These are phyloP conservation scores for Trifolium pratense DNA, from an alignment of 306 rosid genomes.

Conservation along the genomic window DNA sequence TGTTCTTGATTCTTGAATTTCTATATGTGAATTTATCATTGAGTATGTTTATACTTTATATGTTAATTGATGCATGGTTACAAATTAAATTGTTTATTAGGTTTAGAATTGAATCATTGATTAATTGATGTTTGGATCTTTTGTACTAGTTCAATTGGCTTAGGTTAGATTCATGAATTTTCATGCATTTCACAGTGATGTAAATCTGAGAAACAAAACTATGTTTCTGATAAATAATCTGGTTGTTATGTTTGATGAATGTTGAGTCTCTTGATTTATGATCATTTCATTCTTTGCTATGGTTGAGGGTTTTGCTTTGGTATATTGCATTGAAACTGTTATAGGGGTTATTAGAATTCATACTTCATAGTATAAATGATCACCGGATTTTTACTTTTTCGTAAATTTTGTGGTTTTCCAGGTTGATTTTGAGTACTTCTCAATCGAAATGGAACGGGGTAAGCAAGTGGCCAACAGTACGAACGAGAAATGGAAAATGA, in stretches of 20 bases:
- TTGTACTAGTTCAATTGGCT: no score
- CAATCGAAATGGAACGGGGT: not conserved
- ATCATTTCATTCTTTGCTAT: no score
- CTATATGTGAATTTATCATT: no score
- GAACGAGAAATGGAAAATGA: constrained; percentile 26
- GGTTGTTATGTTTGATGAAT: constrained; percentile 7
- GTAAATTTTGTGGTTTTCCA: constrained; percentile 21
- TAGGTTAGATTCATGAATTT: no score
- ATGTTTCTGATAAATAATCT: not conserved
- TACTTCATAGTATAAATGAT: not conserved
- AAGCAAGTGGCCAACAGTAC: not conserved
- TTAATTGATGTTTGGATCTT: no score
- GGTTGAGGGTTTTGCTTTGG: not conserved
- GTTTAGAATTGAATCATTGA: no score
- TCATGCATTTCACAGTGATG: no score
- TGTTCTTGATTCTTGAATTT: no score
- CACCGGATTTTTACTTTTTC: not conserved
- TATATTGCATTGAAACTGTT: constrained; percentile 4
- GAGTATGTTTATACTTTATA: not conserved
- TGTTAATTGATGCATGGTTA: not conserved
- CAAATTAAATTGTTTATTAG: no score
- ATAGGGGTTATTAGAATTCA: not conserved
- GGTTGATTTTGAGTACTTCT: constrained; percentile 4
- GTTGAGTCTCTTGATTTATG: not conserved
- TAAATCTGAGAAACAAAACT: no score